Conservation (phyloP, 148 eudicot species). For the Heliamphora exappendiculata region DNA sequence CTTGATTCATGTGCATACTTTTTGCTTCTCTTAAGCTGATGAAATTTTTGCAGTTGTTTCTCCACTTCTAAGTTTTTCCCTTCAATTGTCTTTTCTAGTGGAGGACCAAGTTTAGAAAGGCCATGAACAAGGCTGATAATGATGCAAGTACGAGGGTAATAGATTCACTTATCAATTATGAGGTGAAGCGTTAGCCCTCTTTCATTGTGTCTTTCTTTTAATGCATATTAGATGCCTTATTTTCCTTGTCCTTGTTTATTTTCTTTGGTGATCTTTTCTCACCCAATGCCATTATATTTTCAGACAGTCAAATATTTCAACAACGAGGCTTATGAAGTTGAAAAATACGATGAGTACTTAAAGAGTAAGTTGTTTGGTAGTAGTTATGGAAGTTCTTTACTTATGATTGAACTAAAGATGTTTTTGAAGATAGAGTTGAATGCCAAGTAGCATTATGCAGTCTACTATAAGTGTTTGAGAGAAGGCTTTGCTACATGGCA, state of each 20-base stretch:
- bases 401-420: not conserved
- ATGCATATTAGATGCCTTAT: not conserved
- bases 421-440: not conserved
- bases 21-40: constrained; percentile 2
- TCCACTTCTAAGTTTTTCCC: not conserved
- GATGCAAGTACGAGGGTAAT: constrained; percentile 92
- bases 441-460: not conserved
- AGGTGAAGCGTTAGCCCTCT: constrained; percentile 35
- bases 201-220: not conserved
- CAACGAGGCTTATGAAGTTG: constrained; percentile 79
- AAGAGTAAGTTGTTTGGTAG: constrained; percentile 60
- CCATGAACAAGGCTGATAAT: constrained; percentile 97
- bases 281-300: constrained; percentile 11
- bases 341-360: constrained; percentile 75
- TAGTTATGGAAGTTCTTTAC: not conserved
- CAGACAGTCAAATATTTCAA: constrained; percentile 97
- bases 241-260: not conserved
- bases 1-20: not conserved
- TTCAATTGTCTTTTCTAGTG: constrained; percentile 44
- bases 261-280: not conserved
- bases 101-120: constrained; percentile 94
- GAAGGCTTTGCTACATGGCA: not conserved
- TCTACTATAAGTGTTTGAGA: not conserved
- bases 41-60: not conserved
- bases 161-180: constrained; percentile 92